phyloP scores from a whole-genome alignment of 768 basidiomycete genomes.

The Pleurotus ostreatus region DNA sequence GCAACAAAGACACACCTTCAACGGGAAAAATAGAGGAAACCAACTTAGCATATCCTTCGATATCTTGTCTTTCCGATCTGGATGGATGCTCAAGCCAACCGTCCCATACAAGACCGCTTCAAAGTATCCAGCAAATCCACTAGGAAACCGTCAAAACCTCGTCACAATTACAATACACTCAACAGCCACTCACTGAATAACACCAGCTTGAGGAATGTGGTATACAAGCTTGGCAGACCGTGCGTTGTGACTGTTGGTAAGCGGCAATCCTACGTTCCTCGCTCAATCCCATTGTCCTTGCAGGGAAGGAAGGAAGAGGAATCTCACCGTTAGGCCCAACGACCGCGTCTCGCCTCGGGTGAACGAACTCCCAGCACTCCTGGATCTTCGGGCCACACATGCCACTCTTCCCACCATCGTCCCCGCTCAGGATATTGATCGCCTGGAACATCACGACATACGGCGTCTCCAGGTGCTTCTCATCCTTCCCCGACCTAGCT shows the following conservation, averaged over 20 bases:
- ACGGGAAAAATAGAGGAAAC: slow-evolving; percentile 97
- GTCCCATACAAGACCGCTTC: slow-evolving; percentile 91
- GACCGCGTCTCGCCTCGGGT: slow-evolving; percentile 79
- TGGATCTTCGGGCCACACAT: slow-evolving; percentile 83
- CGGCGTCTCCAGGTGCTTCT: slow-evolving; percentile 85
- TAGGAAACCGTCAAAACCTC: slow-evolving; percentile 15
- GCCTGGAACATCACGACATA: slow-evolving; percentile 99
- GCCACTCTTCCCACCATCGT: slow-evolving; percentile 55
- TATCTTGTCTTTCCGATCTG: slow-evolving; percentile 76
- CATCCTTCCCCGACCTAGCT: slow-evolving; percentile 59
- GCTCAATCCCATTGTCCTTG: neutral
- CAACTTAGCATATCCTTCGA: slow-evolving; percentile 98
- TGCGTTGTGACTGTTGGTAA: slow-evolving; percentile 95
- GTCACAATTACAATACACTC: neutral
- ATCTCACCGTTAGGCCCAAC: slow-evolving; percentile 64
- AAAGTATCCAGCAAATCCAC: slow-evolving; percentile 94
- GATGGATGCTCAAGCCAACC: slow-evolving; percentile 91
- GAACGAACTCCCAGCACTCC: slow-evolving; percentile 97
- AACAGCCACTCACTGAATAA: slow-evolving; percentile 63
- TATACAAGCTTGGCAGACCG: slow-evolving; percentile 84
- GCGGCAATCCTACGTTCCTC: slow-evolving; percentile 63
- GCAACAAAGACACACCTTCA: slow-evolving; percentile 53
- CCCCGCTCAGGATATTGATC: slow-evolving; percentile 82
- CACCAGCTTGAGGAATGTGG: slow-evolving; percentile 91
- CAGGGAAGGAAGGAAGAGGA: too few relatives aligned